Percentiles rank a stretch among this genome's conserved stretches.
These are phyloP conservation scores for Malus hybrid DNA, from an alignment of 331 rosid species.

Conservation along the genomic window DNA sequence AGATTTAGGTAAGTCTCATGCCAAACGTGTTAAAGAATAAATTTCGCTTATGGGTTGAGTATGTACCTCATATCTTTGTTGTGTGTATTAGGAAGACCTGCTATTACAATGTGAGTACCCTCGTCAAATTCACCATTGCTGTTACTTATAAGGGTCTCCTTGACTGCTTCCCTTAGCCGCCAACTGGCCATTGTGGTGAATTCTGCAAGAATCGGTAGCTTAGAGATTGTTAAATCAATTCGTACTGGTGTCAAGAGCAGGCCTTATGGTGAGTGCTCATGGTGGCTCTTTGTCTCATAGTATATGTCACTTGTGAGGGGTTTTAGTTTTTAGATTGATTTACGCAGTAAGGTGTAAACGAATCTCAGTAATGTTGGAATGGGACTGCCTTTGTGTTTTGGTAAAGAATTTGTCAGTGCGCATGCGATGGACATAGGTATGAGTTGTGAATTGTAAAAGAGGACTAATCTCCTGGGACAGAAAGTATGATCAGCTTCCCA, in stretches of 20 bases:
- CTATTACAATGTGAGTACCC: constrained; percentile 52
- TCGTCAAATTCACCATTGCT: constrained; percentile 50
- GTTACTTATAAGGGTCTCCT: constrained; percentile 45
- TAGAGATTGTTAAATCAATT: background rate
- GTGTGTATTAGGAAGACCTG: constrained; percentile 72
- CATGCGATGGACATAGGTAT: background rate
- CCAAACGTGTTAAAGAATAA: too few relatives aligned
- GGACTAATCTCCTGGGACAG: constrained; percentile 84
- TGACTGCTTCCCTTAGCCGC: constrained; percentile 62
- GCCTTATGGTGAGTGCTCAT: background rate
- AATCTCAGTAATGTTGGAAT: background rate
- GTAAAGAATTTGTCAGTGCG: background rate
- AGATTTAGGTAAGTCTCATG: background rate
- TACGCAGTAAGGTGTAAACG: background rate
- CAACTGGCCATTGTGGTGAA: constrained; percentile 89
- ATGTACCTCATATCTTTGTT: constrained; percentile 72
- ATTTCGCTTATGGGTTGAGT: background rate
- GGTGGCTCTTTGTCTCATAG: background rate
- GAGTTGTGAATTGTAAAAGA: background rate
- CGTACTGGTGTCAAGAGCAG: background rate
- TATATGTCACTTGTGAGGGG: background rate
- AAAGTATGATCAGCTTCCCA: constrained; percentile 74
- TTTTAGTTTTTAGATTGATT: background rate
- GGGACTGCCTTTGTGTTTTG: background rate
- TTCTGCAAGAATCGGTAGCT: constrained; percentile 38